Conservation (phyloP, 306 rosid genomes). For the Parietaria judaica region DNA sequence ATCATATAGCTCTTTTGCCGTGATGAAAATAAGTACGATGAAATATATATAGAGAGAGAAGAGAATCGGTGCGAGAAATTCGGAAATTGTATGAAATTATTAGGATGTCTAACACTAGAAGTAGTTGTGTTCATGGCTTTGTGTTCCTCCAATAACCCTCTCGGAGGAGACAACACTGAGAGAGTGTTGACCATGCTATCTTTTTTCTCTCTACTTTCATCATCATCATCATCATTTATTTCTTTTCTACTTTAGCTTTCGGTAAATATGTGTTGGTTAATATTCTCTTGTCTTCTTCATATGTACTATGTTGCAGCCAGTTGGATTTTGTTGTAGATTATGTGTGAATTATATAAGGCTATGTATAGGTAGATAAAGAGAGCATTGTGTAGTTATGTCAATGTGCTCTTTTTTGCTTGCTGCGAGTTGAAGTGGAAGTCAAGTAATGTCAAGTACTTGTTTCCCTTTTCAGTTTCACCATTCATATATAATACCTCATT, state of each 20-base stretch:
- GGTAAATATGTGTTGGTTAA: background rate
- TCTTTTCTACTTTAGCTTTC: too few species aligned
- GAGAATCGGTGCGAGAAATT: background rate
- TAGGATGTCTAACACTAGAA: background rate
- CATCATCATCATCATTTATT: too few species aligned
- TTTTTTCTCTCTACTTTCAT: background rate
- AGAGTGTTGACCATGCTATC: background rate
- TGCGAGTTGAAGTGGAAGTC: too few species aligned
- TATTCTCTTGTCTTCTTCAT: background rate
- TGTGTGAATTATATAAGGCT: background rate
- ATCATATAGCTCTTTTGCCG: background rate
- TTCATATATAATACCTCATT: too few species aligned
- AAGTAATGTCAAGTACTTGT: background rate
- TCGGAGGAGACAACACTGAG: background rate
- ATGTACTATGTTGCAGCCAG: background rate
- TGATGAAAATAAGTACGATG: background rate
- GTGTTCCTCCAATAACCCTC: conserved; percentile 1
- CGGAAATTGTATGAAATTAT: background rate
- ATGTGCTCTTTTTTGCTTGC: too few species aligned
- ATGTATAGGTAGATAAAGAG: too few species aligned
- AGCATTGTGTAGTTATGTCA: background rate
- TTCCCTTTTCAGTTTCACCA: background rate
- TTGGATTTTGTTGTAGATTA: background rate
- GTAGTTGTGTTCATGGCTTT: background rate
- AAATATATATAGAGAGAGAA: background rate